Evolutionary conservation across 2,329 filamentous ascomycete genomes (phyloP), one percentile per base, ranked within the genome.

Genomic region (Ophiognomonia clavigignenti-juglandacearum): DNA sequence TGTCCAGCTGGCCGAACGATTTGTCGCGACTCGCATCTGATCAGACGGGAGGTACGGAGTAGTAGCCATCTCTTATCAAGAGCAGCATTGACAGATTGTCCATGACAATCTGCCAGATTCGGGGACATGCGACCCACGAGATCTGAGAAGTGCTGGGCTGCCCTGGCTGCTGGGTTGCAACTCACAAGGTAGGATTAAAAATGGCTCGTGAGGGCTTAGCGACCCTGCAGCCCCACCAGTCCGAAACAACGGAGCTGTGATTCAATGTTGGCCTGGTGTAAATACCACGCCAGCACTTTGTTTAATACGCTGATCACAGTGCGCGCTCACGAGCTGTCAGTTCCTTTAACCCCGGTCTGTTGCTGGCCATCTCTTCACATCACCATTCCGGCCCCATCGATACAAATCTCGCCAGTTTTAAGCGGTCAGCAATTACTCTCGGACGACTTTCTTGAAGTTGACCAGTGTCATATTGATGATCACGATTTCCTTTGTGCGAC

Each of bases 361-460:
- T 22, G 35, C 14, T n/a, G n/a, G n/a, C n/a, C n/a, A n/a, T n/a
- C n/a, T n/a, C 35, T 14, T 37, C 18, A 5, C 35, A 31, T 32
- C 40, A 16, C 19, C 20, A 26, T 35, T 19, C 19, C n/a, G 13
- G n/a, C 40, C 40, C 19, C 40, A 35, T 35, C 31, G 40, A 19
- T 32, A 43, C 35, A 31, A 43, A n/a, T 43, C 29, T 43, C 40
- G 39, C 39, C 39, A 42, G 26, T 18, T 39, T 14, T n/a, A 24
- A 24, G 22, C 22, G 37, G 37, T 18, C 37, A 39, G 37, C 20
- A n/a, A n/a, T n/a, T n/a, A n/a, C n/a, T n/a, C 20, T 39, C 37
- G 10, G 14, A 22, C 36, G 9, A n/a, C n/a, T 4, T 20, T n/a
- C n/a, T 22, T 38, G 10, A 11, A 22, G 11, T 6, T 13, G 11